phyloP scores from a whole-genome alignment of 2,329 filamentous ascomycete genomes.

The Phialophora chinensis region DNA sequence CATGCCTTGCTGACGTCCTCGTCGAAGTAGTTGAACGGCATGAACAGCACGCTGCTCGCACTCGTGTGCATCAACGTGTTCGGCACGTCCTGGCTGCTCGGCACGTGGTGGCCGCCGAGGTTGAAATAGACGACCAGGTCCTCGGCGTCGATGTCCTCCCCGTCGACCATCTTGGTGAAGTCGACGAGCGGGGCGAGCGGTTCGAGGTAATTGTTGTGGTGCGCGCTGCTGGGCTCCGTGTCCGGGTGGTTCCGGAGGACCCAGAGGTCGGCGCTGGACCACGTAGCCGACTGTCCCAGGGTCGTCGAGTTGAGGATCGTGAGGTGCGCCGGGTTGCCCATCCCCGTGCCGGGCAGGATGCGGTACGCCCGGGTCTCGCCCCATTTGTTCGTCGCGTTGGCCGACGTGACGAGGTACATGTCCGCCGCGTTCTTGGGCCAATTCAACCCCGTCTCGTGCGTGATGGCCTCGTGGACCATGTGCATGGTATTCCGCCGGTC shows the following conservation, averaged over 20 bases:
- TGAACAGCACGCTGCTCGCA: conserved; percentile 33
- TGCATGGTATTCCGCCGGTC: conserved; percentile 29
- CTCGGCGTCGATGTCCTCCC: conserved; percentile 23
- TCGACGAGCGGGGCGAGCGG: conserved; percentile 28
- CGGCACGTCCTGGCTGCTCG: conserved; percentile 49
- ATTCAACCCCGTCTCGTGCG: conserved; percentile 41
- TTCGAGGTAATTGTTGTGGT: conserved; percentile 30
- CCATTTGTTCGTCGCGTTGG: conserved; percentile 46
- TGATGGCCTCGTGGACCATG: conserved; percentile 28
- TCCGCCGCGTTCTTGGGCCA: conserved; percentile 49
- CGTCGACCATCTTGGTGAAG: conserved; percentile 30
- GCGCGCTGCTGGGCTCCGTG: conserved; percentile 28
- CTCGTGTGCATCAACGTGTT: conserved; percentile 42
- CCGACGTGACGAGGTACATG: conserved; percentile 49
- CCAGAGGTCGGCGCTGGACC: conserved; percentile 32
- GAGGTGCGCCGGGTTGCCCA: conserved; percentile 40
- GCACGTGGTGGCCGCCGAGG: conserved; percentile 59
- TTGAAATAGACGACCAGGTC: conserved; percentile 59
- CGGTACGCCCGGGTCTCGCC: conserved; percentile 51
- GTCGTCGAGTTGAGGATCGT: conserved; percentile 35
- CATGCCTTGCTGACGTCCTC: conserved; percentile 22
- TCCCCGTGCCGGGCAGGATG: conserved; percentile 47
- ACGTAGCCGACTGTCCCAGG: conserved; percentile 29
- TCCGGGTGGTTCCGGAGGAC: conserved; percentile 30
- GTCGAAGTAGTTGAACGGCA: conserved; percentile 37